These are phyloP conservation scores for Fusarium sp. DNA, from an alignment of 2,329 filamentous ascomycete species.

Conservation along the genomic window DNA sequence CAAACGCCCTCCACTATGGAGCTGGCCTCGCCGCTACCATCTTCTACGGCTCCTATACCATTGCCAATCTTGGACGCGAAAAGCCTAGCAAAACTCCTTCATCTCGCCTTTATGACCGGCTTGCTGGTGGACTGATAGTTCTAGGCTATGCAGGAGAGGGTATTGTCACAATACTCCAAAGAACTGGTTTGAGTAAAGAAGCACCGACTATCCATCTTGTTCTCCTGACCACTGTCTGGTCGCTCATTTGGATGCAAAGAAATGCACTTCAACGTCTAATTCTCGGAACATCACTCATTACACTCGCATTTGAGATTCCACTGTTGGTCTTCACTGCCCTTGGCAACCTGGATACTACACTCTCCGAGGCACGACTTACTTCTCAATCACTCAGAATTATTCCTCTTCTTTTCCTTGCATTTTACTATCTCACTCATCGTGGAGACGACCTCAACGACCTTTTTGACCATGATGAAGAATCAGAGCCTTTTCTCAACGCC, in stretches of 20 bases:
- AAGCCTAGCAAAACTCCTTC: background rate
- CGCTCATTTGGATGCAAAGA: background rate
- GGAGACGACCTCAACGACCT: background rate
- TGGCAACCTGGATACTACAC: background rate
- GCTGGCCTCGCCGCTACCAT: background rate
- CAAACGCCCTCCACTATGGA: conserved; percentile 27
- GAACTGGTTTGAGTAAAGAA: background rate
- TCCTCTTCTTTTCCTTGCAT: conserved; percentile 4
- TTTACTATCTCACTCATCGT: background rate
- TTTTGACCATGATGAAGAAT: conserved; percentile 12
- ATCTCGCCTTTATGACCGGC: background rate
- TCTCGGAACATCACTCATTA: conserved; percentile 9
- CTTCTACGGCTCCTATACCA: background rate
- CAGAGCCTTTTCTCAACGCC: conserved; percentile 22
- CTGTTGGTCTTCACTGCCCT: conserved; percentile 3
- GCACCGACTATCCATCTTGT: conserved; percentile 10
- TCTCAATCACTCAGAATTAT: conserved; percentile 16
- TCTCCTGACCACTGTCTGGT: background rate
- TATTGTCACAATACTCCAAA: background rate
- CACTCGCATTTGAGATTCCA: conserved; percentile 20
- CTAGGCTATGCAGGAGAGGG: conserved; percentile 11
- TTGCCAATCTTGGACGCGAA: background rate
- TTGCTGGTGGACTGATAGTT: background rate
- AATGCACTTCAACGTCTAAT: background rate
- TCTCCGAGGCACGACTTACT: background rate